Percentiles rank a stretch among this genome's conserved stretches.
phyloP scores from a whole-genome alignment of 2,329 filamentous ascomycete species.

The Atkinsonella hypoxylon region DNA sequence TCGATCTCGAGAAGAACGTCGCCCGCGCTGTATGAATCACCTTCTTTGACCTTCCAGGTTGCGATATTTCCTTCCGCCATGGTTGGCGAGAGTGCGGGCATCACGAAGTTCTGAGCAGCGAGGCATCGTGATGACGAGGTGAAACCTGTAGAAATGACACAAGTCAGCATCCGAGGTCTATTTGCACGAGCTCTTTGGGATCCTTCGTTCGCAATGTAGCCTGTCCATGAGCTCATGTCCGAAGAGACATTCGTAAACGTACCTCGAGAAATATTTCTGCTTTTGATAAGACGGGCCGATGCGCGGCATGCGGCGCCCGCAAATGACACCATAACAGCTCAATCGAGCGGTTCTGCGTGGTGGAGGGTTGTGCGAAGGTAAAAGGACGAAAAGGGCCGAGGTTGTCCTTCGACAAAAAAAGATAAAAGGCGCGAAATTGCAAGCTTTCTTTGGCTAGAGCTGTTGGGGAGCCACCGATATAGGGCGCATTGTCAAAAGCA shows the following conservation, averaged over 20 bases:
- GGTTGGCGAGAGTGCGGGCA: conserved; percentile 83
- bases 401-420: conserved; percentile 9
- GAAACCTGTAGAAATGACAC: conserved; percentile 39
- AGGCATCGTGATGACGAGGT: conserved; percentile 48
- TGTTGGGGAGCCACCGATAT: conserved; percentile 21
- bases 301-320: conserved; percentile 51
- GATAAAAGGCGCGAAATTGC: conserved; percentile 4
- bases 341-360: conserved; percentile 9
- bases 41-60: conserved; percentile 77
- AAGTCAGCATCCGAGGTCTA: neutral
- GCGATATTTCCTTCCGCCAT: conserved; percentile 92
- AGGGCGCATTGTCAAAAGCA: conserved; percentile 16
- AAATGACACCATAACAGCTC: conserved; percentile 50
- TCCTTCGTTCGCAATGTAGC: no score
- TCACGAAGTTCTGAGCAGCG: conserved; percentile 77
- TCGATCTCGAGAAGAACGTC: conserved; percentile 87
- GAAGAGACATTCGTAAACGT: conserved; percentile 16
- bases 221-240: neutral
- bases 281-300: conserved; percentile 45
- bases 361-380: neutral
- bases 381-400: neutral
- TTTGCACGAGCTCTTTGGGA: neutral
- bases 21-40: conserved; percentile 68
- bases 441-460: conserved; percentile 16
- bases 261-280: conserved; percentile 44